phyloP scores from a whole-genome alignment of 345 rosid species.

The Eucalyptus globulus region DNA sequence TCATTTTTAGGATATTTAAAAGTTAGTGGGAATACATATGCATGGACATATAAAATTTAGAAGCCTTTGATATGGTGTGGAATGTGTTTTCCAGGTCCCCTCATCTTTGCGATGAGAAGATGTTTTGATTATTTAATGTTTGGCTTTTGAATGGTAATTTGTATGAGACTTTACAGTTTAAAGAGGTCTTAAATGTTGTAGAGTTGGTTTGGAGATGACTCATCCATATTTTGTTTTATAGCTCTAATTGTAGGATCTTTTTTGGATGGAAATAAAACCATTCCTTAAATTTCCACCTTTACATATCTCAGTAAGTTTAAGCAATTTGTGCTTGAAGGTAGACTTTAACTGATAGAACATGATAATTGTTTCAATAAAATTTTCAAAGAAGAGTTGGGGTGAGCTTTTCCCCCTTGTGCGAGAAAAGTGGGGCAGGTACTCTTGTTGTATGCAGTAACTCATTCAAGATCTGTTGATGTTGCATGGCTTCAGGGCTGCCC shows the following conservation, averaged over 20 bases:
- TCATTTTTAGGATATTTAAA: background rate
- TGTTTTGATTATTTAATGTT: background rate
- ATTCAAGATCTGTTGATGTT: background rate
- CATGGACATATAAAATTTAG: background rate
- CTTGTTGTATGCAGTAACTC: background rate
- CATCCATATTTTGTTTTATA: background rate
- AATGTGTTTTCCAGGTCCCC: background rate
- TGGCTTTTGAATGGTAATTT: background rate
- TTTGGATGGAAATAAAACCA: background rate
- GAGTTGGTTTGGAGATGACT: background rate
- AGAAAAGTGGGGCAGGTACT: background rate
- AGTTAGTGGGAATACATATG: background rate
- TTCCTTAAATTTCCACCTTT: background rate
- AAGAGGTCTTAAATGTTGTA: background rate
- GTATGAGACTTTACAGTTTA: background rate
- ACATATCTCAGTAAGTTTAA: background rate
- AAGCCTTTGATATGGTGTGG: background rate
- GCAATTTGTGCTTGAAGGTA: background rate
- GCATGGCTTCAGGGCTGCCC: background rate
- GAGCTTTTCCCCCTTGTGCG: background rate
- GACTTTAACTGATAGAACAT: background rate
- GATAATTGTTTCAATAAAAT: background rate
- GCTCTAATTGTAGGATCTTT: background rate
- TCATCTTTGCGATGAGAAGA: background rate
- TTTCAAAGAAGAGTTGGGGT: background rate